Conservation (phyloP, 768 basidiomycete genomes). For the Lactifluus piperatus region DNA sequence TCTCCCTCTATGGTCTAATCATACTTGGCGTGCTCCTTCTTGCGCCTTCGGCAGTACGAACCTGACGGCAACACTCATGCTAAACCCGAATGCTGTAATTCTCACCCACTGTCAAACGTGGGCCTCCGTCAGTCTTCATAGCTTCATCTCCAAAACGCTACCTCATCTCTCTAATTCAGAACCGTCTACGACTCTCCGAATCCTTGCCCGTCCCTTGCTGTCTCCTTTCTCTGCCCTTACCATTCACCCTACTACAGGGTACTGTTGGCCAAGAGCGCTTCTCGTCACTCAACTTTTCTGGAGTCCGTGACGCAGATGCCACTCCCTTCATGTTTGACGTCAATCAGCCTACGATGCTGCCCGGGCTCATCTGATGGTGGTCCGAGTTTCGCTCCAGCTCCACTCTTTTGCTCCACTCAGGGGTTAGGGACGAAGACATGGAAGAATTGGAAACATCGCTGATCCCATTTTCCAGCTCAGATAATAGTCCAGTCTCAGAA, state of each 20-base stretch:
- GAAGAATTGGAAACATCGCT: slow-evolving; percentile 65
- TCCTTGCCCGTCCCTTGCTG: too few species aligned
- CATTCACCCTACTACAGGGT: slow-evolving; percentile 38
- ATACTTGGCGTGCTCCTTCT: too few species aligned
- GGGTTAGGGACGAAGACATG: slow-evolving; percentile 54
- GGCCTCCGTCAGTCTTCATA: too few species aligned
- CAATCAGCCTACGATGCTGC: slow-evolving; percentile 52
- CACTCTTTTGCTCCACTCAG: slow-evolving; percentile 54
- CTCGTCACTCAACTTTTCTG: slow-evolving; percentile 67
- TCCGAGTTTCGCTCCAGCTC: slow-evolving; percentile 61
- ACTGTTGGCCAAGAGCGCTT: slow-evolving; percentile 87
- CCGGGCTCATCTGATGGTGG: slow-evolving; percentile 68
- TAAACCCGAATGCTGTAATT: too few species aligned
- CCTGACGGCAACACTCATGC: too few species aligned
- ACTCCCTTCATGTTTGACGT: slow-evolving; percentile 77
- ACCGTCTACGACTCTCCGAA: too few species aligned
- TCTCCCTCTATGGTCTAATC: too few species aligned
- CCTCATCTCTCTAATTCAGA: too few species aligned
- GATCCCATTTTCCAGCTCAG: slow-evolving; percentile 34
- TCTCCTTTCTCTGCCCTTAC: background rate
- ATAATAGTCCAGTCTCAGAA: slow-evolving; percentile 26
- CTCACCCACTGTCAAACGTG: too few species aligned
- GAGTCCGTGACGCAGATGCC: slow-evolving; percentile 79
- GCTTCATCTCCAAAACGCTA: too few species aligned
- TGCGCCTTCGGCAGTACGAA: too few species aligned